phyloP scores from a whole-genome alignment of 1,139 yeast species.

The Wickerhamiella pararugosa region DNA sequence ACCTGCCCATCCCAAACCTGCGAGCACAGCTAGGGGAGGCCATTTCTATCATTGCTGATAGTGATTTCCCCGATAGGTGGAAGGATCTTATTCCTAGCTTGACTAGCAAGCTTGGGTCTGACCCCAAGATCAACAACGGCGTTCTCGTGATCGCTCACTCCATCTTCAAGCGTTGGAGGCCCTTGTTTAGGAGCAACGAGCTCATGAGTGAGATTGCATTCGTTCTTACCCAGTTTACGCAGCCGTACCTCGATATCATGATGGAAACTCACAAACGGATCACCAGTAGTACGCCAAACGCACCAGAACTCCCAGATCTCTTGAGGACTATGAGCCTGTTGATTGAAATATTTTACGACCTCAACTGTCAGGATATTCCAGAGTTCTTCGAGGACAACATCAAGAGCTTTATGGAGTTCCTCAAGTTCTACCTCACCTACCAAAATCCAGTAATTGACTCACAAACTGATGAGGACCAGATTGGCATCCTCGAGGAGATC shows the following conservation, averaged over 20 bases:
- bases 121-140: constrained; percentile 67
- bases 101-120: constrained; percentile 47
- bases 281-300: constrained; percentile 29
- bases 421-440: constrained; percentile 66
- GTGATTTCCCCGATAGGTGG: constrained; percentile 93
- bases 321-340: constrained; percentile 48
- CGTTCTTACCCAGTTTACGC: constrained; percentile 74
- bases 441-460: constrained; percentile 36
- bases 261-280: constrained; percentile 53
- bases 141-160: constrained; percentile 88
- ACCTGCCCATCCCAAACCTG: constrained; percentile 47
- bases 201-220: constrained; percentile 74
- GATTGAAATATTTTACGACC: constrained; percentile 73
- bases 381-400: constrained; percentile 93
- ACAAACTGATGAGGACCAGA: constrained; percentile 46
- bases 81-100: constrained; percentile 57
- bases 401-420: constrained; percentile 57
- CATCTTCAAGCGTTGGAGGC: constrained; percentile 93
- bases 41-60: constrained; percentile 81
- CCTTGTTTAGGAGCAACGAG: constrained; percentile 81
- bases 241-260: constrained; percentile 59
- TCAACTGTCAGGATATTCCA: constrained; percentile 95
- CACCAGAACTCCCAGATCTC: constrained; percentile 29
- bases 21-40: constrained; percentile 92
- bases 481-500: constrained; percentile 55